These are phyloP conservation scores for Metarhizium humberi DNA, from an alignment of 2,329 filamentous ascomycete genomes.

Conservation along the genomic window DNA sequence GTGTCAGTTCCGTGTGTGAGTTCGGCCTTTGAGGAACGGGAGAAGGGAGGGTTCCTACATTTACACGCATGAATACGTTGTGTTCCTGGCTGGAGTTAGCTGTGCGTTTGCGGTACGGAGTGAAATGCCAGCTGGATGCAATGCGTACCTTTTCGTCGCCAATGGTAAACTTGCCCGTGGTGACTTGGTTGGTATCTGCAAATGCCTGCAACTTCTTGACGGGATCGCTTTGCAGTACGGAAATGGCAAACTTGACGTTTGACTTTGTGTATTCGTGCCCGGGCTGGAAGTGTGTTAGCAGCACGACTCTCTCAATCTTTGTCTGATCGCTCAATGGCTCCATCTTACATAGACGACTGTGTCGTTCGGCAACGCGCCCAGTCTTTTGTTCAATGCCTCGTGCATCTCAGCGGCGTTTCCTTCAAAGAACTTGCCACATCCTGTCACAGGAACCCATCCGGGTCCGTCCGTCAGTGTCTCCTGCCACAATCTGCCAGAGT, in stretches of 20 bases:
- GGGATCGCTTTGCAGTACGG: slow-evolving; percentile 64
- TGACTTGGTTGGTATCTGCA: slow-evolving; percentile 72
- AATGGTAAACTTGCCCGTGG: slow-evolving; percentile 93
- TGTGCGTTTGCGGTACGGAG: not conserved
- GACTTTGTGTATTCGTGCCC: slow-evolving; percentile 98
- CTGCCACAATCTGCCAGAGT: not conserved
- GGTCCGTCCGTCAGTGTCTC: not conserved
- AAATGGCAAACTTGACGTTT: slow-evolving; percentile 81
- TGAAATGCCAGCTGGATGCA: not conserved
- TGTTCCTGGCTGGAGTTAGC: slow-evolving; percentile 50
- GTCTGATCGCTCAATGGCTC: not conserved
- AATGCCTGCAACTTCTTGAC: slow-evolving; percentile 71
- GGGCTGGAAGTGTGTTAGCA: slow-evolving; percentile 41
- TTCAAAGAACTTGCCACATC: slow-evolving; percentile 94
- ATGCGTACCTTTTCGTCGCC: slow-evolving; percentile 82
- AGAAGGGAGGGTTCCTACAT: slow-evolving; percentile 40
- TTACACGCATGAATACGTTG: slow-evolving; percentile 91
- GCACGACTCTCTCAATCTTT: not conserved
- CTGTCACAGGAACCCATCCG: slow-evolving; percentile 28
- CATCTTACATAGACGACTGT: slow-evolving; percentile 76
- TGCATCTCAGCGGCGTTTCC: slow-evolving; percentile 87
- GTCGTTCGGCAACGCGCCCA: slow-evolving; percentile 75
- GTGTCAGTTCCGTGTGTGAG: not conserved
- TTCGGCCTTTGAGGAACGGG: not conserved
- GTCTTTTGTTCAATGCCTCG: slow-evolving; percentile 76